Evolutionary conservation across 345 rosid genomes (phyloP).

Genomic region (Euphorbia tirucalli): DNA sequence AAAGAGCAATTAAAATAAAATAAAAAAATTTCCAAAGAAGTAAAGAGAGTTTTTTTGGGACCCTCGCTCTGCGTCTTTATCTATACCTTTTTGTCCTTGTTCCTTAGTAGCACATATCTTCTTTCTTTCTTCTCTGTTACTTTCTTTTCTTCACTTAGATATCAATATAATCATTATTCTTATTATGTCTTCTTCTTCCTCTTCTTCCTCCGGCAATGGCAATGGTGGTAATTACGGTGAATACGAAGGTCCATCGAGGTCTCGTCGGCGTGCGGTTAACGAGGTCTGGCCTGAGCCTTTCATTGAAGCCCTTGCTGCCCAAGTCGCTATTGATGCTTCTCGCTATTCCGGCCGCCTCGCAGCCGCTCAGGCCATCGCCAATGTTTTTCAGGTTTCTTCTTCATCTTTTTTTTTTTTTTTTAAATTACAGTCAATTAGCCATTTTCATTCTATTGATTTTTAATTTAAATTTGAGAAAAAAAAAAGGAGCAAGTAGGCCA

Average conservation of each 20-base stretch:
- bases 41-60: conserved; percentile 24
- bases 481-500: conserved; percentile 4
- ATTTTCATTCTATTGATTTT: not conserved
- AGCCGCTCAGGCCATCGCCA: conserved; percentile 70
- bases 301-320: conserved; percentile 75
- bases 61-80: conserved; percentile 73
- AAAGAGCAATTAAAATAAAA: no score
- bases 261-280: conserved; percentile 47
- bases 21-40: not conserved
- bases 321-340: conserved; percentile 63
- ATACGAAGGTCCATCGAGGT: conserved; percentile 60
- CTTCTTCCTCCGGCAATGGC: conserved; percentile 24
- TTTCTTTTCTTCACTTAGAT: not conserved
- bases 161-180: not conserved
- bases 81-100: conserved; percentile 61
- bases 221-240: conserved; percentile 24
- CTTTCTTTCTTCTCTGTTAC: conserved; percentile 10
- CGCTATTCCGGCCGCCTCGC: conserved; percentile 56
- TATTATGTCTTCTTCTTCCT: conserved; percentile 28
- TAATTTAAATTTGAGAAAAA: not conserved
- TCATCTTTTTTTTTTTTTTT: not conserved
- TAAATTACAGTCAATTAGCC: no score
- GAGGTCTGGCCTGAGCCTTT: conserved; percentile 95
- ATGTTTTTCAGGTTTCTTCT: conserved; percentile 62
- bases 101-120: conserved; percentile 32